These are phyloP conservation scores for Lomentospora prolificans DNA, from an alignment of 2,329 filamentous ascomycete genomes.

Conservation along the genomic window DNA sequence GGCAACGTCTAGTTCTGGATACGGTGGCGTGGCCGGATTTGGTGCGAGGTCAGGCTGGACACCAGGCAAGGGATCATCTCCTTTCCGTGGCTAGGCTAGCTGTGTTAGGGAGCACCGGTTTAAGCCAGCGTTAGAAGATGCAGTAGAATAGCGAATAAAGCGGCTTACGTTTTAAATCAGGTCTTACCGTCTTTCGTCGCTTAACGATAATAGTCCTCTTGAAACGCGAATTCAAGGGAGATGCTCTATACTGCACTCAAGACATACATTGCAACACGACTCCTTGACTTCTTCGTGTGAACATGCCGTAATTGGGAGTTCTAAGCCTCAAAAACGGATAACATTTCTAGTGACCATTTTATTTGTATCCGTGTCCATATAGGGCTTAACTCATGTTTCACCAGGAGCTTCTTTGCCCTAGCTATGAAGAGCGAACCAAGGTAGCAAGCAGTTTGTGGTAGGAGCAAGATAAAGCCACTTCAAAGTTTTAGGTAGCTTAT, in stretches of 20 bases:
- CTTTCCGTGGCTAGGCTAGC: not conserved
- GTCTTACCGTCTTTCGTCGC: not conserved
- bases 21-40: slow-evolving; percentile 1
- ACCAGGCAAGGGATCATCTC: slow-evolving; percentile 6
- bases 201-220: no score
- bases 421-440: no score
- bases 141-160: not conserved
- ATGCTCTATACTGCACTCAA: not conserved
- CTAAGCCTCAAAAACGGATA: no score
- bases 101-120: not conserved
- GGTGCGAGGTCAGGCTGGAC: slow-evolving; percentile 7
- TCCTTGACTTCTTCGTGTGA: not conserved
- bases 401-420: no score
- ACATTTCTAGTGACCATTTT: no score
- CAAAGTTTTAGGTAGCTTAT: no score
- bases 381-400: no score
- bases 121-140: not conserved
- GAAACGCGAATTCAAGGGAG: not conserved
- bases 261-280: not conserved
- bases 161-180: not conserved
- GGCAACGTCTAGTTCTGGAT: not conserved
- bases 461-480: no score
- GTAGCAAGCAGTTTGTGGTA: no score
- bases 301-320: not conserved
- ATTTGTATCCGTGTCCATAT: no score